Evolutionary conservation across 768 basidiomycete species (phyloP), one percentile per base, ranked within the genome.

Genomic region (Dentipellis fragilis): DNA sequence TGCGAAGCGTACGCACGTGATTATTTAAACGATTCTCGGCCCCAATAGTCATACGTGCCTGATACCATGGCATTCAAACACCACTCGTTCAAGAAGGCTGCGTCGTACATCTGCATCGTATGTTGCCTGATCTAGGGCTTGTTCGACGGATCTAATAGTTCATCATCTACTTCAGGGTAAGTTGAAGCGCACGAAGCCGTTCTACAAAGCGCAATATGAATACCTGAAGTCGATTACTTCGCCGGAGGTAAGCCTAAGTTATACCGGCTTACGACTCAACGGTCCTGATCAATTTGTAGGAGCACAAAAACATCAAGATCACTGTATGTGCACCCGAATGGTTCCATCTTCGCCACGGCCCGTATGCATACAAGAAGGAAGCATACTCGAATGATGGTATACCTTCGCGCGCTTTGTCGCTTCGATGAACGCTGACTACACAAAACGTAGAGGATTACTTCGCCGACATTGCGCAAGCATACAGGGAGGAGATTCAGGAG

Each of bases 301-400:
- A 87, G 62, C 79, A 85, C 57, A 75, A 76, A 63, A 73, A 75
- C 63, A 76, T 89, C 67, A 89, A 91, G 66, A 63, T 89, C 57
- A 88, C 83, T 12, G 72, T 87, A 67, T 83, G 80, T 57, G 80
- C 85, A 0, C 87, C 86, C 3, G 80, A 81, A 37, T 85, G 84
- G 83, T 83, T 80, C 66, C 83, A 85, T 65, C 78, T 85, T 29
- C 78, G 80, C 22, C 83, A 84, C 64, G 85, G 85, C 51, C 74
- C 73, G 9, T 79, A 81, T 58, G 80, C 80, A 6, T 84, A 81
- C 62, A 79, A 79, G 57, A 71, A 75, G 45, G 71, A 75, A 8
- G 77, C 85, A 6, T 87, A 87, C 68, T 71, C 73, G 47, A 78
- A 72, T 63, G 84, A 86, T 63, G 78, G 81, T 79, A 47, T 54